These are phyloP conservation scores for Phytophthora citricola DNA, from an alignment of 352 stramenopile genomes.

Conservation along the genomic window DNA sequence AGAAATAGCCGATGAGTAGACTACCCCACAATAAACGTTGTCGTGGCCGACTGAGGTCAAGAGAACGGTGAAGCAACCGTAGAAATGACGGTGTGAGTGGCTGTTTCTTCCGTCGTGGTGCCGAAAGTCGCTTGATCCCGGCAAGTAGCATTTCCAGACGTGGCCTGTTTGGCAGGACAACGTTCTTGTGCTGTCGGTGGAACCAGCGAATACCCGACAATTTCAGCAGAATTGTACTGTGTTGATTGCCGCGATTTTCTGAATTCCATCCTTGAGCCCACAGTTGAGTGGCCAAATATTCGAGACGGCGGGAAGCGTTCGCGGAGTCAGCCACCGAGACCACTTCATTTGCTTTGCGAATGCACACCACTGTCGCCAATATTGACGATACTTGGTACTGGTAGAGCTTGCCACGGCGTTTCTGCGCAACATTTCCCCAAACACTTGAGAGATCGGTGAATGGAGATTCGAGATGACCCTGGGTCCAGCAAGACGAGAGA, in stretches of 20 bases:
- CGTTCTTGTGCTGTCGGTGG: slow-evolving; percentile 2
- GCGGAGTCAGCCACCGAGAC: slow-evolving; percentile 11
- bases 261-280: too few species aligned
- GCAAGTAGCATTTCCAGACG: slow-evolving; percentile 5
- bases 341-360: slow-evolving; percentile 20
- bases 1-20: too few species aligned
- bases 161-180: not conserved
- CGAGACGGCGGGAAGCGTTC: too few species aligned
- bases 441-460: too few species aligned
- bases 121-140: slow-evolving; percentile 5
- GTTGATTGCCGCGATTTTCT: not conserved
- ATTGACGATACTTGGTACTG: too few species aligned
- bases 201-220: slow-evolving; percentile 7
- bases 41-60: not conserved
- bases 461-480: too few species aligned
- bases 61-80: slow-evolving; percentile 12
- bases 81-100: slow-evolving; percentile 15
- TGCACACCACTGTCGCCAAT: slow-evolving; percentile 15
- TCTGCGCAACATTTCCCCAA: too few species aligned
- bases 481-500: too few species aligned
- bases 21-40: not conserved
- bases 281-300: too few species aligned
- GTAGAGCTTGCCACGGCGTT: too few species aligned
- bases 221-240: slow-evolving; percentile 8
- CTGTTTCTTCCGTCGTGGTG: slow-evolving; percentile 14